A percentile compares a stretch with the other conserved stretches of the same genome.
Evolutionary conservation across 1,139 yeast species (phyloP).

Genomic region (Diutina sp.): DNA sequence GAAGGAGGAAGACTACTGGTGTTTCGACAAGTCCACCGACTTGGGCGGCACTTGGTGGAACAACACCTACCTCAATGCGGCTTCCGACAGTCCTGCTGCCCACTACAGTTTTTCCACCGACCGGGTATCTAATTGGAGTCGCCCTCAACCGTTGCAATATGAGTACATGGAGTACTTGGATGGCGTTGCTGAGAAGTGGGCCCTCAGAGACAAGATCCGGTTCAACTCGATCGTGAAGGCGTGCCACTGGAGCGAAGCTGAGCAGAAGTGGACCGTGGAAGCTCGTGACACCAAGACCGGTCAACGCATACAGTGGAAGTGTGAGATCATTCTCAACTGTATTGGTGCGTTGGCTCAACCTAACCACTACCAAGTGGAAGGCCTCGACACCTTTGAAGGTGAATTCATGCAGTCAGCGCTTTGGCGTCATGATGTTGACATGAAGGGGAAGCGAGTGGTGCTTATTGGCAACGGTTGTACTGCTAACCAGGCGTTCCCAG

Average conservation of each 20-base stretch:
- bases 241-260: not conserved
- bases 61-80: not conserved
- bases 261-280: not conserved
- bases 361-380: not conserved
- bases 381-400: not conserved
- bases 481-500: conserved; percentile 14
- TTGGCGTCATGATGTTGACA: conserved; percentile 2
- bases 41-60: conserved; percentile 2
- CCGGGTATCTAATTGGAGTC: not conserved
- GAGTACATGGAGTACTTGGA: not conserved
- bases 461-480: conserved; percentile 16
- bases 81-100: not conserved
- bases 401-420: not conserved
- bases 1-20: not conserved
- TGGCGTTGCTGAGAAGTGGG: not conserved
- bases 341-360: not conserved
- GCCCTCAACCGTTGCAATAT: not conserved
- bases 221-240: not conserved
- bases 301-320: not conserved
- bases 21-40: not conserved
- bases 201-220: not conserved
- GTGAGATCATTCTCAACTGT: not conserved
- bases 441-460: conserved; percentile 10
- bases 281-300: not conserved
- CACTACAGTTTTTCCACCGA: not conserved